A percentile compares a stretch with the other conserved stretches of the same genome.
These are phyloP conservation scores for Aspergillus nanangensis DNA, from an alignment of 495 filamentous ascomycete species.

Conservation along the genomic window DNA sequence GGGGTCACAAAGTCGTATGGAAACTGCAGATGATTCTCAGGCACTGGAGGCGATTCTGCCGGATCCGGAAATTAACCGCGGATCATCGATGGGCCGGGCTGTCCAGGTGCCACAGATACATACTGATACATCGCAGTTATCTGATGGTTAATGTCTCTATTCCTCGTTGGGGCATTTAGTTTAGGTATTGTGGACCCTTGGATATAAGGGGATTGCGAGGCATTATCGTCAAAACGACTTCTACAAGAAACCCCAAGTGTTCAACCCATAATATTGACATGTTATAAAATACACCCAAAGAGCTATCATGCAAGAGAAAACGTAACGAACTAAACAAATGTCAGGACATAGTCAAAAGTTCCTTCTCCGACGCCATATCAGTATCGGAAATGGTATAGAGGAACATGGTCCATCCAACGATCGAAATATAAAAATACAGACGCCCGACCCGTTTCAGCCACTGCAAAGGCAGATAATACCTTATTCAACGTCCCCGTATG, in stretches of 20 bases:
- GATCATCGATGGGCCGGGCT: constrained; percentile 20
- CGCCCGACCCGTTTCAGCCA: constrained; percentile 20
- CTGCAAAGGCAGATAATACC: too few species aligned
- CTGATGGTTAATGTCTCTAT: too few species aligned
- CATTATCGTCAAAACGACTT: too few species aligned
- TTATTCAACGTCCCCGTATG: constrained; percentile 3
- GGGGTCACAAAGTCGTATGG: background rate
- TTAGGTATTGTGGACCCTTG: background rate
- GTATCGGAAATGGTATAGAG: constrained; percentile 11
- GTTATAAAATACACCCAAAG: constrained; percentile 39
- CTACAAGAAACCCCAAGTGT: too few species aligned
- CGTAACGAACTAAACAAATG: constrained; percentile 13
- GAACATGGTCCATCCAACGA: constrained; percentile 14
- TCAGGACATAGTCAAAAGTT: constrained; percentile 7
- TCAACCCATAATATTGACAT: constrained; percentile 27
- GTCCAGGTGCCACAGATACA: too few species aligned
- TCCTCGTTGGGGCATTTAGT: background rate
- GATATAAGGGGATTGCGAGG: background rate
- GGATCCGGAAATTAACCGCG: constrained; percentile 17
- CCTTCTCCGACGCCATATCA: background rate
- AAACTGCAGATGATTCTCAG: background rate
- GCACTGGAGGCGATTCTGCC: constrained; percentile 7
- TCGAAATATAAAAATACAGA: constrained; percentile 25
- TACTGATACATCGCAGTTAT: too few species aligned
- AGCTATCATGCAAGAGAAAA: constrained; percentile 18